Evolutionary conservation across 805 yeast genomes (phyloP), one percentile per base, ranked within the genome.

Genomic region (Aciculoconidium aculeatum): DNA sequence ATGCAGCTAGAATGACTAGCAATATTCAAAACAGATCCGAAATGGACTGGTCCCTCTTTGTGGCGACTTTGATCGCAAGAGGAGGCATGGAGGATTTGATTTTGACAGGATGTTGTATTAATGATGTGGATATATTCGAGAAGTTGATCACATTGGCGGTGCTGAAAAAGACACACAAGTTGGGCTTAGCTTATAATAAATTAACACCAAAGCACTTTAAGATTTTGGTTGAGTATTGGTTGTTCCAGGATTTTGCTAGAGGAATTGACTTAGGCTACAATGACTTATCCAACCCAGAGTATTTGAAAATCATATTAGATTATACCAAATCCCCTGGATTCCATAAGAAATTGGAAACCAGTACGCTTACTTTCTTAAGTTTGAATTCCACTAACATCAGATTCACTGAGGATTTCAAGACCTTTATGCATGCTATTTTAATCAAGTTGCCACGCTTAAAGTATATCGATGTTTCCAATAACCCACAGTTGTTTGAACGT

Each of bases 211-310:
- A 70, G n/a, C 90, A 85, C 34, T 51, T 80, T 18, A 63, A 64
- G 35, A 54, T 71, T 13, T 35, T 62, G 8, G 42, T 84, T 14
- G 65, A 73, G 5, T 55, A 71, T 26, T 85, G 90, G 87, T 51
- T 81, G 32, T 28, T 51, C 42, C 36, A 53, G 54, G 51, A 45
- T 58, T 42, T 58, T 15, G 68, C 77, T 4, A 49, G 75, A 39
- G 96, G 96, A 3, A 53, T 88, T 5, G 96, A 87, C 60, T 45
- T 88, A 12, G 94, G 94, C 3, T 88, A 80, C 47, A 88, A 88
- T 49, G 88, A 84, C 49, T 55, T 81, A 34, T 65, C 66, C 51
- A 44, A 56, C 4, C 21, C 44, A 1, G 46, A 49, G 3, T 51
- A 51, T 35, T 34, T 69, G 29, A 52, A 49, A 17, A 63, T 66